A percentile compares a stretch with the other conserved stretches of the same genome.
These are phyloP conservation scores for Heliamphora pulchella DNA, from an alignment of 179 eudicot genomes.

Conservation along the genomic window DNA sequence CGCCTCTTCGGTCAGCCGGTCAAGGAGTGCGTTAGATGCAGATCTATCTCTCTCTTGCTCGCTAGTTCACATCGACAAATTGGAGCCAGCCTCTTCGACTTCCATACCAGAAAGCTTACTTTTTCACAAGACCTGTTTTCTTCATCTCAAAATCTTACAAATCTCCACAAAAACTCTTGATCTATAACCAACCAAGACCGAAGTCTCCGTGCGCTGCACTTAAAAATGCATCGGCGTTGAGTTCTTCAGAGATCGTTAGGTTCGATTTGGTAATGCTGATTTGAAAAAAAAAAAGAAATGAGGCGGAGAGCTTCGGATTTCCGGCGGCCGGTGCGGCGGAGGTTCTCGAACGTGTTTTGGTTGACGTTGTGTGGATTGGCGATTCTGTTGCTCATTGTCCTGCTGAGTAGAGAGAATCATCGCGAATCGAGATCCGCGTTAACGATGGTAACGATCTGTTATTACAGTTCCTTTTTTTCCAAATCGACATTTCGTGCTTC, in stretches of 20 bases:
- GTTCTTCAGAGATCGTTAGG: not conserved
- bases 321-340: conserved; percentile 65
- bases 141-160: too few species aligned
- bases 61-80: too few species aligned
- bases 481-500: not conserved
- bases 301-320: conserved; percentile 61
- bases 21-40: too few species aligned
- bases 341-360: conserved; percentile 65
- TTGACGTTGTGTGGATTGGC: conserved; percentile 47
- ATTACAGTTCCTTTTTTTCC: not conserved
- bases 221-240: too few species aligned
- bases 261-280: not conserved
- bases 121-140: too few species aligned
- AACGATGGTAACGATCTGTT: conserved; percentile 35
- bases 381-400: conserved; percentile 47
- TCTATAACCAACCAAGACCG: too few species aligned
- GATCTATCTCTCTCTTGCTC: too few species aligned
- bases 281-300: conserved; percentile 30
- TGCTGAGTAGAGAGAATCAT: conserved; percentile 48
- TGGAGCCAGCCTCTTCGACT: too few species aligned
- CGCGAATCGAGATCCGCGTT: conserved; percentile 43
- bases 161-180: too few species aligned
- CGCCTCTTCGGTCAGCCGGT: too few species aligned
- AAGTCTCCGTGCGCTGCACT: too few species aligned
- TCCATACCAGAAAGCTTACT: too few species aligned